Conservation (phyloP, 208 protist genomes). For the Spongospora subterranea region DNA sequence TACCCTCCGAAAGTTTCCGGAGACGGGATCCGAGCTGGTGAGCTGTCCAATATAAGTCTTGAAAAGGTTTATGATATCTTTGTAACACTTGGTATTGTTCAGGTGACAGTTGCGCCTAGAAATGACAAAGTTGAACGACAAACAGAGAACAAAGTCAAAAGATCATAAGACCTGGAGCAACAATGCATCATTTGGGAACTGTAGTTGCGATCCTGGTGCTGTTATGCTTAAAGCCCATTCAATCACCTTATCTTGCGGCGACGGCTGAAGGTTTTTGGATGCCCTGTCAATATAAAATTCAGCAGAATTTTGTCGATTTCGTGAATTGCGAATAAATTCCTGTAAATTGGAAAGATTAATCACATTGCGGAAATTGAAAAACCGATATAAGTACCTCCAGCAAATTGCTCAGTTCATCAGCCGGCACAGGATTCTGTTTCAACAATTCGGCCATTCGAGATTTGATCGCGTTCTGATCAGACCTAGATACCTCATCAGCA, state of each 20-base stretch:
- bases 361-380: neutral
- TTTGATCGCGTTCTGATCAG: neutral
- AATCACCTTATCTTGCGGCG: neutral
- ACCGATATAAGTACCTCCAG: neutral
- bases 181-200: too few species aligned
- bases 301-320: slow-evolving; percentile 25
- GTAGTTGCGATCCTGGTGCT: neutral
- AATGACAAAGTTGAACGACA: too few species aligned
- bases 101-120: neutral
- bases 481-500: neutral
- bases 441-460: neutral
- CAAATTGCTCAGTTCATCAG: neutral
- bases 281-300: neutral
- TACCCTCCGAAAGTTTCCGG: neutral
- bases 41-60: neutral
- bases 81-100: neutral
- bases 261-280: neutral
- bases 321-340: slow-evolving; percentile 11
- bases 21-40: neutral
- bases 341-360: neutral
- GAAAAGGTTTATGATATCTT: neutral
- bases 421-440: neutral
- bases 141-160: too few species aligned
- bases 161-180: too few species aligned
- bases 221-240: neutral